A percentile compares a stretch with the other conserved stretches of the same genome.
phyloP scores from a whole-genome alignment of 345 rosid genomes.

The Eucalyptus cloeziana region DNA sequence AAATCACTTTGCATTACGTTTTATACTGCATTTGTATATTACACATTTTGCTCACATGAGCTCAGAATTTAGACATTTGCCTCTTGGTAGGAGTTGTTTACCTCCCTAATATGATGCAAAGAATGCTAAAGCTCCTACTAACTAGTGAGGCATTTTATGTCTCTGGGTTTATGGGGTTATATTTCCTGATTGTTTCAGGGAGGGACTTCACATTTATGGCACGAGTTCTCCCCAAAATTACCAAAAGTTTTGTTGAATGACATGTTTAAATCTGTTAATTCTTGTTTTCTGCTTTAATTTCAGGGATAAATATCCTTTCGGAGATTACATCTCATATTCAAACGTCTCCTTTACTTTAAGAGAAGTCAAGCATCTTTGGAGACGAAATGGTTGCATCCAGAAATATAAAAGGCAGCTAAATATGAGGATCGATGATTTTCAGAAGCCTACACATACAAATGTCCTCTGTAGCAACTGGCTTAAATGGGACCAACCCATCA shows the following conservation, averaged over 20 bases:
- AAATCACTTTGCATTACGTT: neutral
- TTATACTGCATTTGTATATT: neutral
- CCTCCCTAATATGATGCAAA: neutral
- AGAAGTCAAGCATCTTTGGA: conserved; percentile 93
- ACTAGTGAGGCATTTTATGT: neutral
- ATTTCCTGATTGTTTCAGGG: neutral
- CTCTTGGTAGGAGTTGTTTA: neutral
- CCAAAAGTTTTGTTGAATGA: neutral
- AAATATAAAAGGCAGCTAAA: conserved; percentile 52
- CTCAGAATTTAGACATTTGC: neutral
- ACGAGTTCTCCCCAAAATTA: neutral
- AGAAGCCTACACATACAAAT: conserved; percentile 64
- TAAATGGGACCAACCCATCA: conserved; percentile 76
- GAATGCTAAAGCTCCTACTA: neutral
- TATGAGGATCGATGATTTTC: conserved; percentile 91
- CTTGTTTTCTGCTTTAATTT: neutral
- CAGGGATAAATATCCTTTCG: conserved; percentile 93
- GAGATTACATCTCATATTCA: conserved; percentile 79
- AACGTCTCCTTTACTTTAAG: conserved; percentile 52
- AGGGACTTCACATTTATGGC: neutral
- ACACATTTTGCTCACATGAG: neutral
- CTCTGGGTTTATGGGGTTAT: neutral
- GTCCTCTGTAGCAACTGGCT: conserved; percentile 90
- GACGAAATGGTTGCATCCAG: conserved; percentile 57
- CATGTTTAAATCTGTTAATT: neutral